Evolutionary conservation across 192 early-diverging fungal genomes (phyloP).

Genomic region (Linnemannia schmuckeri): DNA sequence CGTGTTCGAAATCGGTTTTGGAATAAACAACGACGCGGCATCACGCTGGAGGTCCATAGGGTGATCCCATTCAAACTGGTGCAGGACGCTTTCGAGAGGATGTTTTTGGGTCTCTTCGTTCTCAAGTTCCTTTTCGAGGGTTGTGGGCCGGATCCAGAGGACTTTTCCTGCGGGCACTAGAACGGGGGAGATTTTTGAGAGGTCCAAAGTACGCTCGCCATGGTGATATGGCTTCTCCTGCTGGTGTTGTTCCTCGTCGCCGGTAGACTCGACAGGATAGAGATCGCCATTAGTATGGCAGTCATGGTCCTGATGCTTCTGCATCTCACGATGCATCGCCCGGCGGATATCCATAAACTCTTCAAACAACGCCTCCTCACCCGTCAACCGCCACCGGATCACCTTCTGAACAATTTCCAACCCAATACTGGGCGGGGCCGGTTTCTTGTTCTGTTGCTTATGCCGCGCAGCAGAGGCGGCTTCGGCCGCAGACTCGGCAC

Average conservation of each 20-base stretch:
- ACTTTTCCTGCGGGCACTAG: conserved; percentile 61
- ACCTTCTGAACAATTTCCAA: conserved; percentile 58
- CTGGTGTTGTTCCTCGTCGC: neutral
- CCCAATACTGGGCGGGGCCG: conserved; percentile 28
- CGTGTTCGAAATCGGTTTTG: conserved; percentile 18
- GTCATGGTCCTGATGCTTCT: conserved; percentile 29
- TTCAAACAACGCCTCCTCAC: conserved; percentile 38
- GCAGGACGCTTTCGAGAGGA: conserved; percentile 30
- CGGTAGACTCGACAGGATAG: conserved; percentile 2
- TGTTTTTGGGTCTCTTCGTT: conserved; percentile 41
- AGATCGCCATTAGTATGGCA: conserved; percentile 13
- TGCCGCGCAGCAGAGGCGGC: neutral
- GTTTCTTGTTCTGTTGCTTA: conserved; percentile 1
- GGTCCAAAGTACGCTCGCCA: neutral
- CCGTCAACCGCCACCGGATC: conserved; percentile 44
- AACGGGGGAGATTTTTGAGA: conserved; percentile 34
- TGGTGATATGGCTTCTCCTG: neutral
- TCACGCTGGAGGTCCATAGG: conserved; percentile 11
- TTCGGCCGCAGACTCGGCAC: neutral
- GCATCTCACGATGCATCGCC: conserved; percentile 43
- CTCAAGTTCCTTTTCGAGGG: conserved; percentile 49
- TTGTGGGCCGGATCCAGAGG: conserved; percentile 60
- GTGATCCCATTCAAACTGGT: conserved; percentile 56
- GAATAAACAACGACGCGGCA: conserved; percentile 20
- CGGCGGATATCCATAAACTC: conserved; percentile 56